Evolutionary conservation across 2,329 filamentous ascomycete species (phyloP), one percentile per base, ranked within the genome.

Genomic region (Phaeophleospora eucalypticola): DNA sequence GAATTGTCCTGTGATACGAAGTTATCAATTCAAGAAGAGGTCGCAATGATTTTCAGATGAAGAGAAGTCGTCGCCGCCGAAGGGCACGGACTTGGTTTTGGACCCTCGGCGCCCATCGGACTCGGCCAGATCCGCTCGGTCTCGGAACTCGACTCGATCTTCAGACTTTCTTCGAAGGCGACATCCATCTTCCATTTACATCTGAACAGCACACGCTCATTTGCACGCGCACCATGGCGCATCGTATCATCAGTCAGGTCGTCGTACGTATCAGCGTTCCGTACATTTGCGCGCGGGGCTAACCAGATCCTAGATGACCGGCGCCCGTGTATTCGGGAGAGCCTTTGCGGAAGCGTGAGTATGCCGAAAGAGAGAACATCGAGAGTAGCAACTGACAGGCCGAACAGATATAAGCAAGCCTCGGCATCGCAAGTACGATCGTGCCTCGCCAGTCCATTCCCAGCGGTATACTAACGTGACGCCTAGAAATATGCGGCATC

Each of bases 161-260:
- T n/a, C 34, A 17, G 27, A 17, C 34, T 36, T 36, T 17, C 34
- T n/a, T 15, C 34, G 7, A 17, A 16, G 6, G 7, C 12, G 24
- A 36, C 7, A 8, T n/a, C n/a, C 34, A 36, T 15, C 14, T 17
- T 15, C 12, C 34, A 15, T 16, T 36, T 17, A 8, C 12, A n/a
- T n/a, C n/a, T n/a, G n/a, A n/a, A n/a, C 12, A 36, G 12, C 34
- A 36, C 14, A 36, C 34, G 7, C 16, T 29, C 24, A 29, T 29
- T 29, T 29, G 24, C 6, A 12, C 6, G 45, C 42, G 36, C 46
- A 43, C 9, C 33, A 59, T 58, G 91, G 91, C 91, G 68, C 89
- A 97, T 76, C 87, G 89, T 64, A 86, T 96, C 71, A 84, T 98
- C 75, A 88, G 88, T 53, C 88, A 94, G 74, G 89, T 95, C 72